phyloP scores from a whole-genome alignment of 768 basidiomycete species.

The Mrakia gelida region DNA sequence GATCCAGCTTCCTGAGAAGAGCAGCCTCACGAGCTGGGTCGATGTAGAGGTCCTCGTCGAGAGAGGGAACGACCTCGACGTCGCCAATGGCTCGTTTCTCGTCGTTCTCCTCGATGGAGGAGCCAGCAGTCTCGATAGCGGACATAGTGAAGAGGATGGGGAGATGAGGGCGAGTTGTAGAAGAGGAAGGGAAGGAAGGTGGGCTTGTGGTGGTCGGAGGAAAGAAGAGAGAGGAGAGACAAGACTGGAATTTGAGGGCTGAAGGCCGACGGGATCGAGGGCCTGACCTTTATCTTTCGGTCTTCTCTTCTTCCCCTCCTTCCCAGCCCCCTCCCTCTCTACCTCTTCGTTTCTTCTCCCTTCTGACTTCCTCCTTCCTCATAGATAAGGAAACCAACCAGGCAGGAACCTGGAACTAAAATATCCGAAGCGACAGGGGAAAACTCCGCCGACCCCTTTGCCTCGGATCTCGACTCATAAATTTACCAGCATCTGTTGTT shows the following conservation, averaged over 20 bases:
- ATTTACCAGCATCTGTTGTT: neutral
- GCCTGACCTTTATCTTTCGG: too few species aligned
- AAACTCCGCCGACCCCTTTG: neutral
- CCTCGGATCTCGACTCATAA: neutral
- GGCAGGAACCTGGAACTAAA: too few species aligned
- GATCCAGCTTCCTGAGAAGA: constrained; percentile 19
- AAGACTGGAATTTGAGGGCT: too few species aligned
- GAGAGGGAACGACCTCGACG: neutral
- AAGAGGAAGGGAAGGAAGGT: too few species aligned
- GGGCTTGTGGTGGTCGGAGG: neutral
- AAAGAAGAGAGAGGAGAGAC: too few species aligned
- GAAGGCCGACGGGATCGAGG: too few species aligned
- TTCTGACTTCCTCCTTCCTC: too few species aligned
- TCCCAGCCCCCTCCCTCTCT: too few species aligned
- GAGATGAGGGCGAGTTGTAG: neutral
- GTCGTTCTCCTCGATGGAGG: neutral
- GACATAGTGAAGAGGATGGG: neutral
- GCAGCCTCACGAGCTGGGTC: constrained; percentile 14
- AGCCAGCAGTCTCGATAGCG: neutral
- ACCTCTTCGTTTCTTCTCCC: too few species aligned
- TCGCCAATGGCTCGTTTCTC: neutral
- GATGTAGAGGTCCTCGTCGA: constrained; percentile 12
- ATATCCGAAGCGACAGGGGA: neutral
- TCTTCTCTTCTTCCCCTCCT: too few species aligned
- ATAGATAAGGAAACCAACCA: too few species aligned